These are phyloP conservation scores for Pseudocercospora macadamiae DNA, from an alignment of 2,329 filamentous ascomycete genomes.

Conservation along the genomic window DNA sequence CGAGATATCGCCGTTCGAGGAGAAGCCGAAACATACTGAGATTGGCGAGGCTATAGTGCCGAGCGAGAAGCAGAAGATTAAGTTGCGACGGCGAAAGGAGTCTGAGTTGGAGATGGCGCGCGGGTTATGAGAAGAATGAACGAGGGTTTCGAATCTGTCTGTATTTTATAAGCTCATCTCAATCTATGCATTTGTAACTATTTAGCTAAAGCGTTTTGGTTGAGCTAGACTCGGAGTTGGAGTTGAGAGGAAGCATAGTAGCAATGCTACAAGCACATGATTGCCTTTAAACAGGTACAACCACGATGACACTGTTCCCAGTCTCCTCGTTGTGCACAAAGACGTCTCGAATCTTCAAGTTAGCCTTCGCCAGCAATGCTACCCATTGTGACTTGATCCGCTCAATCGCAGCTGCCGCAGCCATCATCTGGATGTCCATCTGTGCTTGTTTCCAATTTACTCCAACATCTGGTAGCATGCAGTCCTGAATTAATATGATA, in stretches of 20 bases:
- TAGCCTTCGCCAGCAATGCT: conserved; percentile 13
- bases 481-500: conserved; percentile 15
- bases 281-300: not conserved
- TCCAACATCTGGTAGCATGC: conserved; percentile 15
- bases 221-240: no score
- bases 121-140: not conserved
- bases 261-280: not conserved
- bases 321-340: conserved; percentile 6
- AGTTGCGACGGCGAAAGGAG: not conserved
- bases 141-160: not conserved
- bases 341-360: conserved; percentile 12
- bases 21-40: conserved; percentile 5
- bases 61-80: conserved; percentile 8
- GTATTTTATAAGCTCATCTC: no score
- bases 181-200: no score
- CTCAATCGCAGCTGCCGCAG: conserved; percentile 16
- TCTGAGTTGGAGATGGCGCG: not conserved
- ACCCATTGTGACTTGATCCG: conserved; percentile 17
- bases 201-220: no score
- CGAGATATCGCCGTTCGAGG: conserved; percentile 32
- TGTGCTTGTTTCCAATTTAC: conserved; percentile 11
- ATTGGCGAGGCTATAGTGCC: conserved; percentile 13
- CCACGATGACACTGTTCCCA: conserved; percentile 16
- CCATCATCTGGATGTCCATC: conserved; percentile 22
- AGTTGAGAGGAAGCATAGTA: no score